Evolutionary conservation across 106 monocot species (phyloP).

Genomic region (Dioscorea zingiberensis): DNA sequence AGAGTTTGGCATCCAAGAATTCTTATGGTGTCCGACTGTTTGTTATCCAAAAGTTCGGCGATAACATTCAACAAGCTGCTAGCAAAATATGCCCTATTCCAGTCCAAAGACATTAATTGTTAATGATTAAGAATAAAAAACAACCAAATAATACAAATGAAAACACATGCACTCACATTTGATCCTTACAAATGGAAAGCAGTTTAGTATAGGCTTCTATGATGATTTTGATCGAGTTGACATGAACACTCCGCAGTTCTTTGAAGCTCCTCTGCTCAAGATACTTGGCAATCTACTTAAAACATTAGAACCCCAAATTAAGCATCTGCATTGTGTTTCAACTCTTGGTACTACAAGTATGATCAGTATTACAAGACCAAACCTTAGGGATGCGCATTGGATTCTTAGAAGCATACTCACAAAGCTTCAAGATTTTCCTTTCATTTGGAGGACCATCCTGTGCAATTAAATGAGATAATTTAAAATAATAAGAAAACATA

Average conservation of each 20-base stretch:
- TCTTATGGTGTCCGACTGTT: conserved; percentile 37
- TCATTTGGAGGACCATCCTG: conserved; percentile 83
- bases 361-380: not conserved
- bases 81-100: conserved; percentile 79
- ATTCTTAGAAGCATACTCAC: conserved; percentile 94
- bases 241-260: conserved; percentile 57
- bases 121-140: not conserved
- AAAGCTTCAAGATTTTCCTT: conserved; percentile 84
- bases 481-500: too few species aligned
- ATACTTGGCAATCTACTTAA: conserved; percentile 72
- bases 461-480: not conserved
- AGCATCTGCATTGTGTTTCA: not conserved
- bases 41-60: conserved; percentile 65
- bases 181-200: conserved; percentile 78
- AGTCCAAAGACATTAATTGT: conserved; percentile 6
- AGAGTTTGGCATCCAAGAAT: conserved; percentile 86
- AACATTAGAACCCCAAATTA: not conserved
- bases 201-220: conserved; percentile 67
- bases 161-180: conserved; percentile 53
- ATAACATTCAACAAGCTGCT: conserved; percentile 70
- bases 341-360: not conserved
- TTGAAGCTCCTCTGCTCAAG: conserved; percentile 86
- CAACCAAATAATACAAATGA: not conserved
- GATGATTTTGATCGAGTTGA: conserved; percentile 63
- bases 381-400: conserved; percentile 92